Evolutionary conservation across 169 alveolate species (phyloP), one percentile per base, ranked within the genome.

Genomic region (Perkinsus chesapeaki): DNA sequence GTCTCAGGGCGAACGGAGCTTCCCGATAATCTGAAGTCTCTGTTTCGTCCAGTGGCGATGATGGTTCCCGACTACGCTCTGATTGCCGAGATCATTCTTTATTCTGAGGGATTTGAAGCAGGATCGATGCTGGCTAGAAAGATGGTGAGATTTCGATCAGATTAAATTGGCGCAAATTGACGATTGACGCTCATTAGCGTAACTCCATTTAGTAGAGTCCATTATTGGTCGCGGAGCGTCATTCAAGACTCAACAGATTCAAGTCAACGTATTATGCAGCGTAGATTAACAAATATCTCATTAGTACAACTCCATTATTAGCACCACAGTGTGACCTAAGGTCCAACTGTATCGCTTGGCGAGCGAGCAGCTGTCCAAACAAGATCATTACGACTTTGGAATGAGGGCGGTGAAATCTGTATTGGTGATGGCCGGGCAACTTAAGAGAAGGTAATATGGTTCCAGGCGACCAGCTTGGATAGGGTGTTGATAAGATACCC

Each of bases 301-400:
- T n/a, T n/a, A n/a, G n/a, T n/a, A n/a, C n/a, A n/a, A n/a, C n/a
- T n/a, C n/a, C n/a, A n/a, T n/a, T n/a, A n/a, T n/a, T n/a, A n/a
- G n/a, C n/a, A n/a, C n/a, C n/a, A n/a, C n/a, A n/a, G n/a, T n/a
- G n/a, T n/a, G n/a, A n/a, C 82, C 82, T 60, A 27, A 60, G 82
- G 82, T 60, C 27, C 82, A 60, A 60, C 82, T 98, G 47, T 98
- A 98, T 95, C 96, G 96, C 92, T 94, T 98, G 48, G 94, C 97
- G 48, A 73, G 92, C 48, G 98, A 96, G 93, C 96, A 97, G 92
- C 97, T 98, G 91, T 97, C 99, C 91, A 97, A 97, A 92, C 98
- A 98, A 96, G 98, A 95, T 91, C 99, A 99, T 97, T 99, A 99
- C 95, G 99, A 99, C 97, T 99, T 98, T 98, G 99, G 99, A 91